phyloP scores from a whole-genome alignment of 352 stramenopile species.

The Nothophytophthora sp. region DNA sequence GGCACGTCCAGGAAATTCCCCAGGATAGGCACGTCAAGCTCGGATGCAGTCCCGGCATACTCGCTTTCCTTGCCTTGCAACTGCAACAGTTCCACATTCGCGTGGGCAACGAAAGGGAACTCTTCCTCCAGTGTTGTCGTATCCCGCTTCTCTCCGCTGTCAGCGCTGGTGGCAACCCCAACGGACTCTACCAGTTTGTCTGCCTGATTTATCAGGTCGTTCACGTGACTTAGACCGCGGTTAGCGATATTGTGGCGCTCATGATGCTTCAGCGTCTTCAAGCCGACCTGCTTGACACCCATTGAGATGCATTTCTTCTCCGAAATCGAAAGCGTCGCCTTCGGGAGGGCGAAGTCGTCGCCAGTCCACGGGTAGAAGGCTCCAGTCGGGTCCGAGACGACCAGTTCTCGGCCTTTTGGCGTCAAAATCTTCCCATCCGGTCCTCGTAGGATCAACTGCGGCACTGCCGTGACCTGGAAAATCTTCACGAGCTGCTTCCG shows the following conservation, averaged over 20 bases:
- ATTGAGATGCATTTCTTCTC: slow-evolving; percentile 68
- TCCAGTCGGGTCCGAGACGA: slow-evolving; percentile 61
- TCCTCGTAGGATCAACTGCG: slow-evolving; percentile 64
- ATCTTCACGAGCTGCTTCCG: slow-evolving; percentile 70
- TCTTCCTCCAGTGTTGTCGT: slow-evolving; percentile 35
- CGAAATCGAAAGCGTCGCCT: slow-evolving; percentile 48
- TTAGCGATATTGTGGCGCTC: slow-evolving; percentile 37
- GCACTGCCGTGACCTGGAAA: slow-evolving; percentile 60
- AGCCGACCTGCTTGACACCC: slow-evolving; percentile 68
- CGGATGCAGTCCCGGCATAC: slow-evolving; percentile 78
- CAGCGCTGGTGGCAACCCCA: slow-evolving; percentile 12
- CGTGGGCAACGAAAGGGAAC: slow-evolving; percentile 50
- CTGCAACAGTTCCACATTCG: slow-evolving; percentile 64
- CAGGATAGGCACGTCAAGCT: slow-evolving; percentile 61
- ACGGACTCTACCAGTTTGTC: slow-evolving; percentile 52
- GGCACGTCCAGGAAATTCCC: slow-evolving; percentile 88
- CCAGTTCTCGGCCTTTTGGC: slow-evolving; percentile 66
- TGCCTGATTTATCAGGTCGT: slow-evolving; percentile 47
- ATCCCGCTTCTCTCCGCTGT: slow-evolving; percentile 9
- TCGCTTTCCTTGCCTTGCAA: slow-evolving; percentile 59
- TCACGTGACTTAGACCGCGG: slow-evolving; percentile 45
- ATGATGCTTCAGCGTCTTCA: slow-evolving; percentile 73
- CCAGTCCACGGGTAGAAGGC: slow-evolving; percentile 64
- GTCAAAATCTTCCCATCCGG: slow-evolving; percentile 63
- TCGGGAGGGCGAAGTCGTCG: slow-evolving; percentile 56